Percentiles rank a stretch among this genome's conserved stretches.
Conservation (phyloP, 2,329 filamentous ascomycete species). For the Fonsecaea nubica region DNA sequence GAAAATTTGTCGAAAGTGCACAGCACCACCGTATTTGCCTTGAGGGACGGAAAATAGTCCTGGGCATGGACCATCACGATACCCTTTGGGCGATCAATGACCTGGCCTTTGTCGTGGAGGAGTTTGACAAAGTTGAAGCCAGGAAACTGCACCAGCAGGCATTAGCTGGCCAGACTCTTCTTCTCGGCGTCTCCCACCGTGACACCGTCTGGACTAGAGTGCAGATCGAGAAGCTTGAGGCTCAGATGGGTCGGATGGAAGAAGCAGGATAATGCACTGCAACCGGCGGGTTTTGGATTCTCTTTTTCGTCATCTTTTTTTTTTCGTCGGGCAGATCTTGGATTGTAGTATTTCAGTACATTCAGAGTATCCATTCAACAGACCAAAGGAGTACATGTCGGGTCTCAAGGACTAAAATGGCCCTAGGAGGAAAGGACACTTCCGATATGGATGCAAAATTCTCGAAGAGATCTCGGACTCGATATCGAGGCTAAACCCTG, state of each 20-base stretch:
- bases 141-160: background rate
- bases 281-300: background rate
- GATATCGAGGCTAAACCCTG: no score
- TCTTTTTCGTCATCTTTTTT: background rate
- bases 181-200: background rate
- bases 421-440: no score
- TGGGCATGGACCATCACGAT: background rate
- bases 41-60: background rate
- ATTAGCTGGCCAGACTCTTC: background rate
- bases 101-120: background rate
- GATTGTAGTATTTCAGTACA: background rate
- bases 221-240: background rate
- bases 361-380: no score
- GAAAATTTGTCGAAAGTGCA: background rate
- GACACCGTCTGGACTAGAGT: background rate
- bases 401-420: no score
- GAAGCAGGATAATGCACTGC: background rate
- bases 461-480: no score
- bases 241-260: background rate
- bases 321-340: background rate
- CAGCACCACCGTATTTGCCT: background rate
- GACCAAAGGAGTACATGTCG: no score
- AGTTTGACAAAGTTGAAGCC: background rate
- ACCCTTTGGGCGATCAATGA: background rate
- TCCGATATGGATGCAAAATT: no score